Base-by-base conservation (phyloP, 1,284 basidiomycete species). In the Pseudozyma flocculosa region DNA sequence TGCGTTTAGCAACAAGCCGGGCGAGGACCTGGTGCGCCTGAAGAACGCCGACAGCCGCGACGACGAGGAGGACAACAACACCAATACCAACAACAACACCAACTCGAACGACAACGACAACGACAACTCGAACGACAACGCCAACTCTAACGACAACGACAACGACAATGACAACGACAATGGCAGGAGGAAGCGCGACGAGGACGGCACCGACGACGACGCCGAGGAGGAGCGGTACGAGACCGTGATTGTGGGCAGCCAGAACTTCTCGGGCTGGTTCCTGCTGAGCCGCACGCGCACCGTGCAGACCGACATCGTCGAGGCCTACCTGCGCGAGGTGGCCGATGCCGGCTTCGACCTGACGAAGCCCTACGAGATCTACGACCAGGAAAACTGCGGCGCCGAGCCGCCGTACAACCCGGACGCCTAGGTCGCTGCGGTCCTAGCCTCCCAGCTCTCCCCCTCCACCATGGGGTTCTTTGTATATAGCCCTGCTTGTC, bases 201-300 rank as follows among this genome's bases (percentile, higher is more conserved):
- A 29, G 26, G 26, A 29, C 11, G n/a, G n/a, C n/a, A 29, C 5
- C 11, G 26, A 29, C 26, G 26, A 29, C 7, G 26, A 29, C 7
- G 26, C 5, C 26, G 26, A 29, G 26, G 26, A 38, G 17, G 7
- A 17, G 5, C 37, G 8, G 37, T 38, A 38, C 37, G 15, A 17
- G 37, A 38, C 15, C 37, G 37, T 38, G 4, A 17, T 38, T 14
- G 37, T 38, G 5, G 37, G 37, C 37, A n/a, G 17, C 37, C 37
- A 38, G 37, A 38, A 38, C 37, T 38, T 38, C 37, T 7, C 37
- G 7, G 37, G 37, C 5, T 38, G 37, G 37, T 38, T 38, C 37
- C 37, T 38, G 17, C 37, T 38, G 7, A n/a, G 17, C 37, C 15
- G 37, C 7, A 38, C 37, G 37, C 4, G 37, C 7, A 17, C 4